phyloP scores from a whole-genome alignment of 2,329 filamentous ascomycete genomes.

The Cadophora gregata region DNA sequence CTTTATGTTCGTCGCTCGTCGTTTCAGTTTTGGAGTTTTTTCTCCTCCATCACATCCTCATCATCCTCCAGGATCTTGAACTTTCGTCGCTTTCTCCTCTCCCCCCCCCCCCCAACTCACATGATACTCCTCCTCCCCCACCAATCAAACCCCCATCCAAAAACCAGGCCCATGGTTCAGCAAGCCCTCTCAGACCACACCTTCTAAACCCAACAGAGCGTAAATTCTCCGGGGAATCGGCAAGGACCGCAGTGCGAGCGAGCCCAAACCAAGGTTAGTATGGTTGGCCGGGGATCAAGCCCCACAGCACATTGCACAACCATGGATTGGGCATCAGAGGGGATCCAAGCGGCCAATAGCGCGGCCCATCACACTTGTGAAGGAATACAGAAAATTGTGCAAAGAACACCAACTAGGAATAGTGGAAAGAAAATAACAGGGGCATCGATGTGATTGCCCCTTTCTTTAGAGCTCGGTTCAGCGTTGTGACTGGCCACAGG shows the following conservation, averaged over 20 bases:
- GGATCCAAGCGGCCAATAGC: slow-evolving; percentile 16
- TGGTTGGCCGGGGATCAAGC: not conserved
- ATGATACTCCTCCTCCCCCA: not conserved
- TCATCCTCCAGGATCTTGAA: not conserved
- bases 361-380: slow-evolving; percentile 17
- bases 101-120: not conserved
- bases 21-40: not conserved
- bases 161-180: slow-evolving; percentile 17
- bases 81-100: not conserved
- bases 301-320: not conserved
- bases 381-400: slow-evolving; percentile 11
- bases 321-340: not conserved
- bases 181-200: not conserved
- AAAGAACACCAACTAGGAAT: not conserved
- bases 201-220: slow-evolving; percentile 2
- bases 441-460: slow-evolving; percentile 20
- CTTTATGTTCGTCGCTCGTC: no score
- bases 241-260: slow-evolving; percentile 7
- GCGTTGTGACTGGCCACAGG: not conserved
- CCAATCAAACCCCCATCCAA: slow-evolving; percentile 6
- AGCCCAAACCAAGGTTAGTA: no score
- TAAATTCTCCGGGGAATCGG: slow-evolving; percentile 27
- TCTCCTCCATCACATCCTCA: not conserved
- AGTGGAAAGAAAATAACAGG: not conserved
- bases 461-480: slow-evolving; percentile 6